A percentile compares a stretch with the other conserved stretches of the same genome.
phyloP scores from a whole-genome alignment of 345 rosid genomes.

The Barbarea vulgaris region DNA sequence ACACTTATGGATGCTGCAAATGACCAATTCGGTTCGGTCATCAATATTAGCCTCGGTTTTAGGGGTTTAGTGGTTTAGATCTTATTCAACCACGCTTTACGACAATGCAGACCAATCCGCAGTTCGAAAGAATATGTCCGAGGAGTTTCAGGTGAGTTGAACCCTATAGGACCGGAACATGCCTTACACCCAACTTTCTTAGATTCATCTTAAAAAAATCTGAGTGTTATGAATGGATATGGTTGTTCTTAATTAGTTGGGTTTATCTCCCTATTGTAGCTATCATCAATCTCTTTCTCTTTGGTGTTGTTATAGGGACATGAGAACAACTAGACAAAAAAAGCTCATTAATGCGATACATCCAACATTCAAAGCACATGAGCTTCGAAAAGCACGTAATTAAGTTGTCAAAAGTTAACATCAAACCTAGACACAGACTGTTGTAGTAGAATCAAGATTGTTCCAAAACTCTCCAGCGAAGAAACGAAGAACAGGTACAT shows the following conservation, averaged over 20 bases:
- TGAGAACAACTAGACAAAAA: slow-evolving; percentile 30
- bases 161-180: background rate
- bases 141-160: background rate
- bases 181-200: background rate
- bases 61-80: background rate
- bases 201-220: background rate
- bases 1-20: background rate
- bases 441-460: slow-evolving; percentile 1
- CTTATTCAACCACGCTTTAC: background rate
- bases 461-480: slow-evolving; percentile 28
- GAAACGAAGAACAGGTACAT: slow-evolving; percentile 9
- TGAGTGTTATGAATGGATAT: background rate
- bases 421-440: slow-evolving; percentile 24
- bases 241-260: slow-evolving; percentile 2
- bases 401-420: slow-evolving; percentile 30
- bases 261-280: background rate
- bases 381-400: slow-evolving; percentile 7
- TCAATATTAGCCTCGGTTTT: background rate
- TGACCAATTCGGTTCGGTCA: slow-evolving; percentile 1
- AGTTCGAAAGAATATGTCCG: background rate
- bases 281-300: background rate
- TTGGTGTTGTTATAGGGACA: slow-evolving; percentile 20
- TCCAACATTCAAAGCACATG: slow-evolving; percentile 33
- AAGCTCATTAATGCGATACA: slow-evolving; percentile 21
- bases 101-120: background rate